A percentile compares a stretch with the other conserved stretches of the same genome.
These are phyloP conservation scores for Epichloe sibirici DNA, from an alignment of 2,329 filamentous ascomycete genomes.

Conservation along the genomic window DNA sequence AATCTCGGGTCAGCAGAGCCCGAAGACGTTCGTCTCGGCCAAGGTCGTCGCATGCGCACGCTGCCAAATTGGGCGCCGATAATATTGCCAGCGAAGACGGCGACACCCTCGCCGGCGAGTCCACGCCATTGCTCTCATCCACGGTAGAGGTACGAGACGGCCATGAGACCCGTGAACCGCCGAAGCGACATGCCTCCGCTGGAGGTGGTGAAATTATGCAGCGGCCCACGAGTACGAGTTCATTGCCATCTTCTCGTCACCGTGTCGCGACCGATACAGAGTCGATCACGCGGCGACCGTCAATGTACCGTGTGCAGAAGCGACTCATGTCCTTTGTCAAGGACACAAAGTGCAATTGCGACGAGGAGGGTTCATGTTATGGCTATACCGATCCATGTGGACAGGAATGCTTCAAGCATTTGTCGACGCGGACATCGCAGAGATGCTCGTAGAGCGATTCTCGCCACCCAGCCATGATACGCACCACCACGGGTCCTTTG, in stretches of 20 bases:
- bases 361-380: conserved; percentile 47
- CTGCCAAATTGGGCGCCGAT: conserved; percentile 1
- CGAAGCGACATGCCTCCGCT: conserved; percentile 17
- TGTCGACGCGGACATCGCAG: conserved; percentile 26
- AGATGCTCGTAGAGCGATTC: conserved; percentile 12
- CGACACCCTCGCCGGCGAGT: conserved; percentile 23
- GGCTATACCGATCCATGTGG: conserved; percentile 55
- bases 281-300: conserved; percentile 33
- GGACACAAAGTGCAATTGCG: conserved; percentile 51
- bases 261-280: conserved; percentile 18
- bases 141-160: conserved; percentile 12
- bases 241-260: conserved; percentile 12
- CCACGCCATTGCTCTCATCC: conserved; percentile 33
- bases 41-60: conserved; percentile 12
- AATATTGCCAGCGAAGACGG: conserved; percentile 6
- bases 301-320: conserved; percentile 41
- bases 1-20: conserved; percentile 20
- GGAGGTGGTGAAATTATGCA: conserved; percentile 19
- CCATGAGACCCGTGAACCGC: conserved; percentile 13
- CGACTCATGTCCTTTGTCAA: conserved; percentile 53
- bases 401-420: conserved; percentile 52
- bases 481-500: conserved; percentile 28
- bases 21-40: conserved; percentile 17
- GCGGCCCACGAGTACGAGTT: conserved; percentile 12
- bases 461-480: conserved; percentile 25